These are phyloP conservation scores for Pestalotiopsis sp. DNA, from an alignment of 2,329 filamentous ascomycete species.

Conservation along the genomic window DNA sequence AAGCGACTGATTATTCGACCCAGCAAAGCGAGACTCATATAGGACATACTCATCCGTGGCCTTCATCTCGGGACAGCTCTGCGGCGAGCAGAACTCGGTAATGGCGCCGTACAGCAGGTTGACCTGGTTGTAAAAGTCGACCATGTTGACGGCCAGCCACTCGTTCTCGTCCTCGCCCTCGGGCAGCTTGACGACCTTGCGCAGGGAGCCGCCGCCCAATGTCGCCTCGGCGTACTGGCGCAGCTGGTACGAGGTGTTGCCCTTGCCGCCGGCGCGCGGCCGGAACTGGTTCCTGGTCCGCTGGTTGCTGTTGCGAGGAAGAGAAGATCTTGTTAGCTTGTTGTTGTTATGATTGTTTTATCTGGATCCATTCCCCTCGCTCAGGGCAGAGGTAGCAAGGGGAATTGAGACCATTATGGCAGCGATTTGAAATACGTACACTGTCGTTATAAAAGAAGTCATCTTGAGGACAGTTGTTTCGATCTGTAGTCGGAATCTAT, in stretches of 20 bases:
- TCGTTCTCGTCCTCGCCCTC: constrained; percentile 98
- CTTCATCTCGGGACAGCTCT: constrained; percentile 99
- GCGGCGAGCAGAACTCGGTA: constrained; percentile 97
- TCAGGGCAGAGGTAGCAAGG: constrained; percentile 24
- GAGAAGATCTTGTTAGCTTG: constrained; percentile 31
- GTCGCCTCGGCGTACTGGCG: constrained; percentile 98
- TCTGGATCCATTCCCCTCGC: neutral
- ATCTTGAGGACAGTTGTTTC: constrained; percentile 44
- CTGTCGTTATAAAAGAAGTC: constrained; percentile 79
- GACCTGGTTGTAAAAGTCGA: constrained; percentile 99
- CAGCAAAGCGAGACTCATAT: neutral
- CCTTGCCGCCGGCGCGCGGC: constrained; percentile 81
- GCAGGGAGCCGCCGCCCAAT: constrained; percentile 88
- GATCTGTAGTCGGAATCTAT: constrained; percentile 2
- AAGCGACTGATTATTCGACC: neutral
- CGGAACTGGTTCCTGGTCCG: constrained; percentile 90
- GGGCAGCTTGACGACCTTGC: constrained; percentile 94
- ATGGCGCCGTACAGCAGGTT: constrained; percentile 98
- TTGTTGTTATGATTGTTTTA: constrained; percentile 36
- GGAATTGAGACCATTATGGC: too few relatives aligned
- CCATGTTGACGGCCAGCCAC: constrained; percentile 98
- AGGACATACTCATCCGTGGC: constrained; percentile 88
- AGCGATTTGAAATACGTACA: constrained; percentile 29
- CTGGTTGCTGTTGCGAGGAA: constrained; percentile 65
- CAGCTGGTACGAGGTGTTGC: constrained; percentile 84